Conservation (phyloP, 306 rosid species). For the Carpinus viminea region DNA sequence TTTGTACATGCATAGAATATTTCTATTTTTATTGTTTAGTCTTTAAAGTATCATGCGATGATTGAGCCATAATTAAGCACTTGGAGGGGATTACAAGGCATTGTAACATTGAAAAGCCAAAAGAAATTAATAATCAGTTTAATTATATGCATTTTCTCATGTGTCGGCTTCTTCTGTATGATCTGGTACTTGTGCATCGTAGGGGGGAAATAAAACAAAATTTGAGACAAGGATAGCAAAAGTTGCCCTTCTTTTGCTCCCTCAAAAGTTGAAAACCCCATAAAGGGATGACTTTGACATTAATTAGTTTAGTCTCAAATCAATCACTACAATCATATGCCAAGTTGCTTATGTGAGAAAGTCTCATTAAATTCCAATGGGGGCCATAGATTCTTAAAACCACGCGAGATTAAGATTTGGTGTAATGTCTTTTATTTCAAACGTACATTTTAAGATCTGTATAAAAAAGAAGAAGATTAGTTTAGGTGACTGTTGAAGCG, state of each 20-base stretch:
- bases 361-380: background rate
- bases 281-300: background rate
- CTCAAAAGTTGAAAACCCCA: background rate
- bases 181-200: background rate
- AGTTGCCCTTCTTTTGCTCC: background rate
- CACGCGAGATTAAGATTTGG: no score
- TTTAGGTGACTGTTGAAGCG: no score
- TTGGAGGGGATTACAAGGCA: background rate
- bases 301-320: background rate
- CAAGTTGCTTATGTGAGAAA: background rate
- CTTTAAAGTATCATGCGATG: background rate
- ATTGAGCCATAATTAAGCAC: constrained; percentile 4
- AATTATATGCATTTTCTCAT: background rate
- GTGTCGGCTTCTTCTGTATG: background rate
- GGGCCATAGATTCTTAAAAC: background rate
- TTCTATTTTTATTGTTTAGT: background rate
- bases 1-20: constrained; percentile 25
- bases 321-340: background rate
- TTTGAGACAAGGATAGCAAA: background rate
- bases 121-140: background rate
- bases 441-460: no score
- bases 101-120: constrained; percentile 11
- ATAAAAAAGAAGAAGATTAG: no score
- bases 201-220: background rate
- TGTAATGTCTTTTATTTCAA: no score